These are phyloP conservation scores for Mycena amicta DNA, from an alignment of 768 basidiomycete species.

Conservation along the genomic window DNA sequence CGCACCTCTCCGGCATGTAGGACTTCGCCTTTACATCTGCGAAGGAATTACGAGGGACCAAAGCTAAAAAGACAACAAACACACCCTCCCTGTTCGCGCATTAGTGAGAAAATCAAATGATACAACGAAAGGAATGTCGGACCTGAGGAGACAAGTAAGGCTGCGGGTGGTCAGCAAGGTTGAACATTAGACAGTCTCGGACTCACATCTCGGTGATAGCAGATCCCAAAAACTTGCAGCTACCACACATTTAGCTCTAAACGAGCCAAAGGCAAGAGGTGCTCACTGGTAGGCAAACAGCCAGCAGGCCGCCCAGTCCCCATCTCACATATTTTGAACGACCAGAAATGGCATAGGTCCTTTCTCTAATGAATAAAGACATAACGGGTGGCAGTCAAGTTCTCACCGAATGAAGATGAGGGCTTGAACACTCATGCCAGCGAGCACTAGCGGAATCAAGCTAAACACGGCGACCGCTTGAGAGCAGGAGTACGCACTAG, in stretches of 20 bases:
- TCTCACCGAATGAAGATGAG: background rate
- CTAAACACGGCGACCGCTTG: background rate
- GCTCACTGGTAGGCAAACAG: background rate
- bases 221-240: constrained; percentile 1
- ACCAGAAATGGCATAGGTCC: background rate
- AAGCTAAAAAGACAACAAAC: too few relatives aligned
- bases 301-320: background rate
- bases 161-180: background rate
- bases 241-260: background rate
- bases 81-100: background rate
- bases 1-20: background rate
- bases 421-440: background rate
- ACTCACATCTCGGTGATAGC: background rate
- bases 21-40: background rate
- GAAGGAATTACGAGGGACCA: too few relatives aligned
- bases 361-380: background rate
- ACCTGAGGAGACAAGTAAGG: too few relatives aligned
- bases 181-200: background rate
- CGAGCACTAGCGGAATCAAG: background rate
- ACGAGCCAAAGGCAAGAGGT: background rate
- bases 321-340: background rate
- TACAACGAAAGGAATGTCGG: too few relatives aligned
- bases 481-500: background rate
- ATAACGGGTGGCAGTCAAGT: too few relatives aligned
- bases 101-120: background rate